Evolutionary conservation across 2,329 filamentous ascomycete genomes (phyloP).

Genomic region (Colletotrichum simmondsii): DNA sequence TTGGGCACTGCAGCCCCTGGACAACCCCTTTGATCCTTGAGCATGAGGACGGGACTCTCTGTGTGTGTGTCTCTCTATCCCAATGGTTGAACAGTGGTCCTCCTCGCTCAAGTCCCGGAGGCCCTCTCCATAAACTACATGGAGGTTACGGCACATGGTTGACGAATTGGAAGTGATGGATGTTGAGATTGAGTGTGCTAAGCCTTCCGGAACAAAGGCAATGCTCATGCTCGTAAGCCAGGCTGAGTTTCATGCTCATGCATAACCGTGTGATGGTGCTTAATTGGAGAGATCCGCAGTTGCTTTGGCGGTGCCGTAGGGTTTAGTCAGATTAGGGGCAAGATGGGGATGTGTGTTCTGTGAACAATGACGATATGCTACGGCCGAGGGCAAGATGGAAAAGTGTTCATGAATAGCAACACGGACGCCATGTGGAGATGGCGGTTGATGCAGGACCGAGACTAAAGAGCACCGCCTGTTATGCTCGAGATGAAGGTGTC

Average conservation of each 20-base stretch:
- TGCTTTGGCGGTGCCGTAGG: constrained; percentile 4
- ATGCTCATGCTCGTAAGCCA: not conserved
- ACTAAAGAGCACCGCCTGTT: constrained; percentile 29
- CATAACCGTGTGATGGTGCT: not conserved
- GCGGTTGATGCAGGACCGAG: constrained; percentile 13
- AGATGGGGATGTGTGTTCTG: not conserved
- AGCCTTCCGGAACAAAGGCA: constrained; percentile 13
- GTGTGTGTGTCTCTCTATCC: not conserved
- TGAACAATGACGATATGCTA: constrained; percentile 21
- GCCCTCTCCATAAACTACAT: not conserved
- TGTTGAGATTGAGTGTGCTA: constrained; percentile 20
- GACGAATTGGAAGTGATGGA: constrained; percentile 19
- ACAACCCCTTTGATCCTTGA: constrained; percentile 2
- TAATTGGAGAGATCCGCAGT: not conserved
- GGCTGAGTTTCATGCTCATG: constrained; percentile 2
- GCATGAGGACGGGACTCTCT: constrained; percentile 5
- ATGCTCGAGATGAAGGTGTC: constrained; percentile 30
- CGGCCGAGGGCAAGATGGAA: not conserved
- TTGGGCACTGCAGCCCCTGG: not conserved
- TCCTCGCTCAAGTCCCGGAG: constrained; percentile 16
- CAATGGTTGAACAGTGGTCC: not conserved
- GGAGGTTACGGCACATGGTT: not conserved
- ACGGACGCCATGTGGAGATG: constrained; percentile 26
- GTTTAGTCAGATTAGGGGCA: not conserved
- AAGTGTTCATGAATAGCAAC: not conserved